phyloP scores from a whole-genome alignment of 495 filamentous ascomycete genomes.

The Xylaria bambusicola region DNA sequence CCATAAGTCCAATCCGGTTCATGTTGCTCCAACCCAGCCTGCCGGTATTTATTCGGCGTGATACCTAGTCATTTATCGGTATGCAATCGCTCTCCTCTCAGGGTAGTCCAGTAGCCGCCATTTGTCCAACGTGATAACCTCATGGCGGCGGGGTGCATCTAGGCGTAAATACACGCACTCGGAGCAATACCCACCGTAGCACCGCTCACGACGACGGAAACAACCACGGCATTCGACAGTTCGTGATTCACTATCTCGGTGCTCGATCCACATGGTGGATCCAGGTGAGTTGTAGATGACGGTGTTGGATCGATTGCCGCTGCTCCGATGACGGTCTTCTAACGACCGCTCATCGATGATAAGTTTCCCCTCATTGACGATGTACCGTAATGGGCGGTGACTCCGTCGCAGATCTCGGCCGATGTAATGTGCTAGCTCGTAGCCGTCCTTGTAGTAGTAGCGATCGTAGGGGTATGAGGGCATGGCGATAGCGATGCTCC shows the following conservation, averaged over 20 bases:
- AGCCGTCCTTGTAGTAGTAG: constrained; percentile 8
- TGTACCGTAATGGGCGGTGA: constrained; percentile 22
- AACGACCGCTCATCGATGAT: constrained; percentile 17
- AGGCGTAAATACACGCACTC: constrained; percentile 18
- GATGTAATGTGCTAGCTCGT: constrained; percentile 14
- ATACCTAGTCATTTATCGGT: neutral
- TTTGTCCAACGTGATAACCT: neutral
- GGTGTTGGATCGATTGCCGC: constrained; percentile 18
- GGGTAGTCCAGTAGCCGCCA: constrained; percentile 9
- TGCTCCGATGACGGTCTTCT: constrained; percentile 3
- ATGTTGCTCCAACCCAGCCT: neutral
- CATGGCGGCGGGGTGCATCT: neutral
- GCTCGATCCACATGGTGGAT: constrained; percentile 22
- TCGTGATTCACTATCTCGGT: constrained; percentile 22
- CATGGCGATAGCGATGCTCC: constrained; percentile 21
- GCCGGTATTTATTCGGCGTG: neutral
- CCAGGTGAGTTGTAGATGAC: constrained; percentile 36
- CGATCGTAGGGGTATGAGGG: constrained; percentile 13
- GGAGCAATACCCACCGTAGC: constrained; percentile 23
- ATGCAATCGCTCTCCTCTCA: constrained; percentile 17
- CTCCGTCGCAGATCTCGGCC: constrained; percentile 7
- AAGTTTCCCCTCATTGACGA: constrained; percentile 29
- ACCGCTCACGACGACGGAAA: constrained; percentile 13
- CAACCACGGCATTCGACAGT: constrained; percentile 27
- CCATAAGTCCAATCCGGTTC: neutral